phyloP scores from a whole-genome alignment of 1,139 yeast genomes.

The Kodamaea anthophila region DNA sequence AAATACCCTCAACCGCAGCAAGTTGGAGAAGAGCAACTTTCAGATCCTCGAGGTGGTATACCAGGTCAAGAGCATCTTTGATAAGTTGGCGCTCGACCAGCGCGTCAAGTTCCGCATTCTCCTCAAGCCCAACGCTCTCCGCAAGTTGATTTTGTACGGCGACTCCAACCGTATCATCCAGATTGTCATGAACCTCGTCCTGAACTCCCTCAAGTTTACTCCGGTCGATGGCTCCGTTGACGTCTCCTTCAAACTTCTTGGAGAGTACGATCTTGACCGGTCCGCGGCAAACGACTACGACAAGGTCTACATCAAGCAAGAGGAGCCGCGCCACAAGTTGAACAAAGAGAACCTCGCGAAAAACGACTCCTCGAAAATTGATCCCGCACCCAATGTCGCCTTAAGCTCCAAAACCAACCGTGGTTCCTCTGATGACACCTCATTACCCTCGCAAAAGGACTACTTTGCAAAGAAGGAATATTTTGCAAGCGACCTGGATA shows the following conservation, averaged over 20 bases:
- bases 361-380: background rate
- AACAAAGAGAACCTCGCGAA: background rate
- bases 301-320: conserved; percentile 21
- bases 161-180: conserved; percentile 86
- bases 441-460: background rate
- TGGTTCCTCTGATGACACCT: background rate
- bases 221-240: conserved; percentile 79
- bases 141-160: conserved; percentile 67
- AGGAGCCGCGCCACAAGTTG: background rate
- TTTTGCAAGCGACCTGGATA: background rate
- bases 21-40: conserved; percentile 74
- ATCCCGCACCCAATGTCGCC: background rate
- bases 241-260: conserved; percentile 59
- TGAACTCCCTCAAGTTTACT: conserved; percentile 84
- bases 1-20: conserved; percentile 82
- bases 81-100: conserved; percentile 75
- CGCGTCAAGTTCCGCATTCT: conserved; percentile 56
- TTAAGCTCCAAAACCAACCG: background rate
- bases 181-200: conserved; percentile 79
- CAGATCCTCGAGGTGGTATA: conserved; percentile 68
- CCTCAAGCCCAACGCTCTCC: conserved; percentile 52
- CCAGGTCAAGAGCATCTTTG: conserved; percentile 83
- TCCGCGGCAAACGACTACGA: conserved; percentile 27
- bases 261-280: conserved; percentile 56
- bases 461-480: background rate